phyloP scores from a whole-genome alignment of 495 filamentous ascomycete species.

The Podospora comata region DNA sequence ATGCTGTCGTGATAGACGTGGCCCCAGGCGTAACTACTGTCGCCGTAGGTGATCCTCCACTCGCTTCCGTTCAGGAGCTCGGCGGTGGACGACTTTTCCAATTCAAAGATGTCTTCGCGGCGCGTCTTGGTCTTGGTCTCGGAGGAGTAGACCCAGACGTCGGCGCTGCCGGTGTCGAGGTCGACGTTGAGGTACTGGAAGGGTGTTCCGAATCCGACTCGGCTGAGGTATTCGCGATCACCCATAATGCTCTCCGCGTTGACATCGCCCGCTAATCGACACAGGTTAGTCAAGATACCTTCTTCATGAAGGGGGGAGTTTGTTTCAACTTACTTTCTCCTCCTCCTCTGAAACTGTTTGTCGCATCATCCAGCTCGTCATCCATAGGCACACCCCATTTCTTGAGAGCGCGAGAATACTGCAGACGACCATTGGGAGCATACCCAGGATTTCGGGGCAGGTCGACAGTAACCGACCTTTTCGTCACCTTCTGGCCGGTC shows the following conservation, averaged over 20 bases:
- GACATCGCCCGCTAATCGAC: conserved; percentile 17
- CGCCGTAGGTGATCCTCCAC: conserved; percentile 67
- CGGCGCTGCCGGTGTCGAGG: conserved; percentile 72
- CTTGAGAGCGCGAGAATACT: conserved; percentile 24
- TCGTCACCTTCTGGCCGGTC: neutral
- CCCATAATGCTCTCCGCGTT: conserved; percentile 15
- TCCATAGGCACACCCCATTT: conserved; percentile 24
- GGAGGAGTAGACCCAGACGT: conserved; percentile 47
- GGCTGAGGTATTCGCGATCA: conserved; percentile 64
- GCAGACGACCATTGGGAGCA: conserved; percentile 24
- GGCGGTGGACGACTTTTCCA: conserved; percentile 60
- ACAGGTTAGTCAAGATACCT: neutral
- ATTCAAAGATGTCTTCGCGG: conserved; percentile 27
- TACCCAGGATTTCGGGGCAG: conserved; percentile 21
- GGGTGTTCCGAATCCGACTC: conserved; percentile 65
- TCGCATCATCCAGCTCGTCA: conserved; percentile 4
- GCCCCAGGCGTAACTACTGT: conserved; percentile 34
- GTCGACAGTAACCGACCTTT: conserved; percentile 15
- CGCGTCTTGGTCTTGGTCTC: conserved; percentile 17
- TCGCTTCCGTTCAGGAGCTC: conserved; percentile 45
- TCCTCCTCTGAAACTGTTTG: neutral
- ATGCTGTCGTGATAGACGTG: conserved; percentile 41
- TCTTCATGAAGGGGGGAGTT: neutral
- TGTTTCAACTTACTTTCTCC: neutral
- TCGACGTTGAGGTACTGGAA: conserved; percentile 62